phyloP scores from a whole-genome alignment of 2,329 filamentous ascomycete genomes.

The Fusarium bulbicola region DNA sequence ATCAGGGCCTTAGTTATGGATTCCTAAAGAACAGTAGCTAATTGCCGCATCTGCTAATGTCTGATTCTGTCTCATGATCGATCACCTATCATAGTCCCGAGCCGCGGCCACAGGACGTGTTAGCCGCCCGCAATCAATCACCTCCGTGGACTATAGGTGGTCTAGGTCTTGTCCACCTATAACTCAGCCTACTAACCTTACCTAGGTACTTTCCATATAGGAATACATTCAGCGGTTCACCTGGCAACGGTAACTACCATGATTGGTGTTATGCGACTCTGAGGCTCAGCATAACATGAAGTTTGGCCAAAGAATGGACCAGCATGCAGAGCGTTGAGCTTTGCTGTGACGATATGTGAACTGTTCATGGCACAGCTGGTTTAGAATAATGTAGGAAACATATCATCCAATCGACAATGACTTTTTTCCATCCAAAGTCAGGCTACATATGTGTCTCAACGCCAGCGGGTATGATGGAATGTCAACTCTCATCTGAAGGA shows the following conservation, averaged over 20 bases:
- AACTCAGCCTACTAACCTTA: too few species aligned
- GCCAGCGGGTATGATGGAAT: slow-evolving; percentile 5
- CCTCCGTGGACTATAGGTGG: neutral
- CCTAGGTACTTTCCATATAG: too few species aligned
- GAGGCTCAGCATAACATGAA: slow-evolving; percentile 25
- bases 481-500: neutral
- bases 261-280: neutral
- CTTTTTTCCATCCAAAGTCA: neutral
- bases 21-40: neutral
- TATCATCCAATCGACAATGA: neutral
- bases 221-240: slow-evolving; percentile 12
- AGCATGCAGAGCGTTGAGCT: neutral
- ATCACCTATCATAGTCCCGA: neutral
- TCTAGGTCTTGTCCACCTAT: neutral
- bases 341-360: neutral
- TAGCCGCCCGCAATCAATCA: neutral
- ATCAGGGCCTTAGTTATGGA: neutral
- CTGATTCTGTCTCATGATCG: neutral
- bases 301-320: neutral
- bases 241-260: slow-evolving; percentile 31
- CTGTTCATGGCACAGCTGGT: neutral
- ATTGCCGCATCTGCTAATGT: neutral
- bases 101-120: neutral
- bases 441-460: neutral
- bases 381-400: slow-evolving; percentile 3